phyloP scores from a whole-genome alignment of 2,329 filamentous ascomycete genomes.

The Celoporthe dispersa region DNA sequence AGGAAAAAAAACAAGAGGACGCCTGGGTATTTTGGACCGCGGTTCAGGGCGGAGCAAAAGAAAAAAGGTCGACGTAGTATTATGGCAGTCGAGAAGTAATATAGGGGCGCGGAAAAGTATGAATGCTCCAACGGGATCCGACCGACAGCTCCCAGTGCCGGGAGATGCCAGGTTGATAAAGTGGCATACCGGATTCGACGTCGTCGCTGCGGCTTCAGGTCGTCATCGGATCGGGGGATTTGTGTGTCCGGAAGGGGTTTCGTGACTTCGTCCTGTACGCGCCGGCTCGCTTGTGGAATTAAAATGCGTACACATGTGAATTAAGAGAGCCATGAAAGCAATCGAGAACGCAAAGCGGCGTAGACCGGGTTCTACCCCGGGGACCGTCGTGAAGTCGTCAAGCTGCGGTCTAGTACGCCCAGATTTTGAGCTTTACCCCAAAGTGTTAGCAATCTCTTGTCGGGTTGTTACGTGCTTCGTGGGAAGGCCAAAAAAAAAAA shows the following conservation, averaged over 20 bases:
- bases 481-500: background rate
- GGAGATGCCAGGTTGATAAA: slow-evolving; percentile 31
- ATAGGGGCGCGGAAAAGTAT: slow-evolving; percentile 20
- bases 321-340: slow-evolving; percentile 43
- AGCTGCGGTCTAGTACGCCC: slow-evolving; percentile 68
- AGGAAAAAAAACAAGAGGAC: slow-evolving; percentile 14
- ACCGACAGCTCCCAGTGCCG: slow-evolving; percentile 16
- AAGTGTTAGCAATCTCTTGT: slow-evolving; percentile 37
- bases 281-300: slow-evolving; percentile 46
- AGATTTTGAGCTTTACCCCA: slow-evolving; percentile 75
- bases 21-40: slow-evolving; percentile 26
- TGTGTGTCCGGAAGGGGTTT: slow-evolving; percentile 41
- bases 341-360: slow-evolving; percentile 35
- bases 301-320: slow-evolving; percentile 46
- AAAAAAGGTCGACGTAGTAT: slow-evolving; percentile 23
- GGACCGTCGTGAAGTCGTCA: slow-evolving; percentile 35
- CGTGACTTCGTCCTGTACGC: slow-evolving; percentile 54
- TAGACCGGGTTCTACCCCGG: slow-evolving; percentile 36
- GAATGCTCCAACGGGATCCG: slow-evolving; percentile 17
- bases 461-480: background rate
- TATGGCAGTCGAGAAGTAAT: slow-evolving; percentile 26
- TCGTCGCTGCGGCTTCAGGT: slow-evolving; percentile 34
- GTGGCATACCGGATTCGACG: slow-evolving; percentile 33
- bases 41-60: slow-evolving; percentile 13
- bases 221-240: slow-evolving; percentile 37